phyloP scores from a whole-genome alignment of 169 alveolate genomes.

The Plasmodium reichenowi region DNA sequence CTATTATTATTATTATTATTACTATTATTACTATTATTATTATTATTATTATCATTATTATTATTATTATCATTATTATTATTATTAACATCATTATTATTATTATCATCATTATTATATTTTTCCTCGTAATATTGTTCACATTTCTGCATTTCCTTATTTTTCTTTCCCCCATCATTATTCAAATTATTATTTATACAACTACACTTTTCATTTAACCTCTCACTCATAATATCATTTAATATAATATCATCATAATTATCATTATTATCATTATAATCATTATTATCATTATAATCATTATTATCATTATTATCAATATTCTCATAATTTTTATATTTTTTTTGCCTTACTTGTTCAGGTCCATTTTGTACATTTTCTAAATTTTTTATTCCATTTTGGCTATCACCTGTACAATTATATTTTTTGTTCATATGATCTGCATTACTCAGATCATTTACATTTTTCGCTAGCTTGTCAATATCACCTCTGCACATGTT shows the following conservation, averaged over 20 bases:
- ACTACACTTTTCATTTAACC: no score
- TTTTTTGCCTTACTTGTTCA: not conserved
- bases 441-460: constrained; percentile 59
- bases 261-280: not conserved
- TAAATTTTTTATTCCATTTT: not conserved
- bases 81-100: not conserved
- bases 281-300: not conserved
- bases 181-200: no score
- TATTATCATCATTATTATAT: not conserved
- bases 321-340: not conserved
- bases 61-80: not conserved
- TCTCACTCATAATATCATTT: not conserved
- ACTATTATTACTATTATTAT: not conserved
- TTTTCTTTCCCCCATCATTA: no score
- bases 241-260: not conserved
- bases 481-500: constrained; percentile 97
- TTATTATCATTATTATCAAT: not conserved
- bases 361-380: not conserved
- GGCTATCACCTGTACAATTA: not conserved
- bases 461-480: constrained; percentile 93
- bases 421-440: not conserved
- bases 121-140: not conserved
- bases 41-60: not conserved
- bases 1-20: not conserved
- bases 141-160: no score